Conservation (phyloP, 2,329 filamentous ascomycete genomes). For the Apiospora hydei region DNA sequence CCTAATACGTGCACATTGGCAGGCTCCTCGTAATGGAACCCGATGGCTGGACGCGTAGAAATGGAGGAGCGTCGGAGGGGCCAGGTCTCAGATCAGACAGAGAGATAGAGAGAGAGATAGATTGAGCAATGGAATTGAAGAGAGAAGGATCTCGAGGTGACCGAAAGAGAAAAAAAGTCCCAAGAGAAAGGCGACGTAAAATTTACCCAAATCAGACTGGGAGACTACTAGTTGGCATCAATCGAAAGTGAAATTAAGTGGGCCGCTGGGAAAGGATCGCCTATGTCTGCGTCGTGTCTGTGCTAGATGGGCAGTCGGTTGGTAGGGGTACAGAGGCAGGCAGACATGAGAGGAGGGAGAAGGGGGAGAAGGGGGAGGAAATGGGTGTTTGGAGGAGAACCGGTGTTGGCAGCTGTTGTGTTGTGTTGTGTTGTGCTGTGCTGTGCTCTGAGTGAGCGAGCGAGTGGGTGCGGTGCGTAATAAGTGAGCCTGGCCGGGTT, state of each 20-base stretch:
- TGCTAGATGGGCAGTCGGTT: not conserved
- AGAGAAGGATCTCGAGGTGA: slow-evolving; percentile 21
- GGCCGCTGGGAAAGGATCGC: slow-evolving; percentile 8
- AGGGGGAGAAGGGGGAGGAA: not conserved
- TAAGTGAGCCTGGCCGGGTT: not conserved
- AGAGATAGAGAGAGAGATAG: not conserved
- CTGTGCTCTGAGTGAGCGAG: not conserved
- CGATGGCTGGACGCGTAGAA: slow-evolving; percentile 14
- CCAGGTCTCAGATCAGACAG: slow-evolving; percentile 5
- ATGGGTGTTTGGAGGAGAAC: slow-evolving; percentile 1
- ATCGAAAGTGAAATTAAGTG: slow-evolving; percentile 24
- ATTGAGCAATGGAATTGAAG: slow-evolving; percentile 12
- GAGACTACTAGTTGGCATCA: slow-evolving; percentile 22
- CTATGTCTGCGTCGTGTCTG: slow-evolving; percentile 11
- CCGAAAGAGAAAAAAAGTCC: slow-evolving; percentile 25
- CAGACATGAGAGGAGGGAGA: not conserved
- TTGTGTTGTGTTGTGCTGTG: slow-evolving; percentile 30
- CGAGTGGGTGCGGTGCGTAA: slow-evolving; percentile 18
- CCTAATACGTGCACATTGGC: not conserved
- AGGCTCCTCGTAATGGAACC: not conserved
- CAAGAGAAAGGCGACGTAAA: slow-evolving; percentile 31
- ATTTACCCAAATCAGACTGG: slow-evolving; percentile 25
- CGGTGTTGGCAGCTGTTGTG: slow-evolving; percentile 23
- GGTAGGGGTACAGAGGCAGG: slow-evolving; percentile 1
- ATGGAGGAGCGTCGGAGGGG: not conserved